Percentiles rank a stretch among this genome's conserved stretches.
These are phyloP conservation scores for Verruconis gallopava DNA, from an alignment of 2,329 filamentous ascomycete species.

Conservation along the genomic window DNA sequence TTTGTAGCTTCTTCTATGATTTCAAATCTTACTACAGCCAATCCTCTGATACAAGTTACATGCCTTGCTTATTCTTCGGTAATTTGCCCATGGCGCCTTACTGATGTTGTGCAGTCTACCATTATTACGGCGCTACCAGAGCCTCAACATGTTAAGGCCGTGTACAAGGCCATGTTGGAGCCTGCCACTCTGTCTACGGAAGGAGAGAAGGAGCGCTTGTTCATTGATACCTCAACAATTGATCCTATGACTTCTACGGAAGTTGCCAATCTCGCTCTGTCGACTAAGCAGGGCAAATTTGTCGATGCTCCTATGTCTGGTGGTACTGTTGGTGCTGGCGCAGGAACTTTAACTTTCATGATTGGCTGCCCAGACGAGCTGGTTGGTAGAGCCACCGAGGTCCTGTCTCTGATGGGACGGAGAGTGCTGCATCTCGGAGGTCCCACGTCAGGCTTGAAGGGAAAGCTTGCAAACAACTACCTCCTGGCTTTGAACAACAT, in stretches of 20 bases:
- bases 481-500: slow-evolving; percentile 88
- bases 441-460: slow-evolving; percentile 75
- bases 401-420: slow-evolving; percentile 73
- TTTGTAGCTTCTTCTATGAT: slow-evolving; percentile 42
- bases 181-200: slow-evolving; percentile 38
- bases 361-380: slow-evolving; percentile 55
- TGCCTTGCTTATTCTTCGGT: no score
- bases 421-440: slow-evolving; percentile 74
- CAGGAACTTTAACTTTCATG: slow-evolving; percentile 92
- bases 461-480: slow-evolving; percentile 96
- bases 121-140: slow-evolving; percentile 85
- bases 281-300: slow-evolving; percentile 58
- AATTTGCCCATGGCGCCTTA: no score
- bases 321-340: slow-evolving; percentile 79
- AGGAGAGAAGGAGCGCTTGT: slow-evolving; percentile 52
- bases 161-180: slow-evolving; percentile 65
- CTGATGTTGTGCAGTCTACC: slow-evolving; percentile 57
- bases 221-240: slow-evolving; percentile 95
- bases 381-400: slow-evolving; percentile 50
- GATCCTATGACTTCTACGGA: slow-evolving; percentile 73
- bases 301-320: slow-evolving; percentile 96
- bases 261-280: slow-evolving; percentile 58
- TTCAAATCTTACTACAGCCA: slow-evolving; percentile 51
- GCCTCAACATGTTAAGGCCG: slow-evolving; percentile 71
- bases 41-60: slow-evolving; percentile 47